These are phyloP conservation scores for Podospora appendiculata DNA, from an alignment of 495 filamentous ascomycete species.

Conservation along the genomic window DNA sequence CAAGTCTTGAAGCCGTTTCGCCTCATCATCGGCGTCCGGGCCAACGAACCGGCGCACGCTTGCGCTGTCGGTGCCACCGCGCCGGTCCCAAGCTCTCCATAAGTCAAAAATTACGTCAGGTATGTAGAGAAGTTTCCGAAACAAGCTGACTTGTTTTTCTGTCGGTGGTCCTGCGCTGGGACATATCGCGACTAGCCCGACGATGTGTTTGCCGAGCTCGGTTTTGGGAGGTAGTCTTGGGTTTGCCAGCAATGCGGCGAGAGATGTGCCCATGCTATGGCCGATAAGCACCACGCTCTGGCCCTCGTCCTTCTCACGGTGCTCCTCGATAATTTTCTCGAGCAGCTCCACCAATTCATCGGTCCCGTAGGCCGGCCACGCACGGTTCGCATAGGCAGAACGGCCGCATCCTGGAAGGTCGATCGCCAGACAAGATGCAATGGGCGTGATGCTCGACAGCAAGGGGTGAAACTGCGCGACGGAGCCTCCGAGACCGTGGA, in stretches of 20 bases:
- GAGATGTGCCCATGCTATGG: conserved; percentile 81
- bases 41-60: conserved; percentile 81
- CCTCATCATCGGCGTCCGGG: conserved; percentile 59
- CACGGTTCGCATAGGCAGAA: conserved; percentile 59
- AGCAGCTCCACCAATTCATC: conserved; percentile 70
- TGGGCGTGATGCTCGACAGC: conserved; percentile 71
- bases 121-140: conserved; percentile 53
- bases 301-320: conserved; percentile 54
- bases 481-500: conserved; percentile 88
- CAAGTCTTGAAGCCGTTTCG: conserved; percentile 67
- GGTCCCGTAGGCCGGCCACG: conserved; percentile 74
- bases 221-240: conserved; percentile 37
- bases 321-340: conserved; percentile 59
- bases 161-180: conserved; percentile 58
- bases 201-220: conserved; percentile 51
- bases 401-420: conserved; percentile 85
- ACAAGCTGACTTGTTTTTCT: conserved; percentile 40
- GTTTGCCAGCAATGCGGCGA: conserved; percentile 67
- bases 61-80: conserved; percentile 66
- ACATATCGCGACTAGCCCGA: conserved; percentile 74
- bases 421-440: conserved; percentile 82
- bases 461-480: conserved; percentile 80
- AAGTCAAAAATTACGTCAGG: conserved; percentile 69
- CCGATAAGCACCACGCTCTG: conserved; percentile 77
- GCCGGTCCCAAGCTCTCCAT: conserved; percentile 71